Conservation (phyloP, 2,329 filamentous ascomycete genomes). For the Xylariaceae sp. region DNA sequence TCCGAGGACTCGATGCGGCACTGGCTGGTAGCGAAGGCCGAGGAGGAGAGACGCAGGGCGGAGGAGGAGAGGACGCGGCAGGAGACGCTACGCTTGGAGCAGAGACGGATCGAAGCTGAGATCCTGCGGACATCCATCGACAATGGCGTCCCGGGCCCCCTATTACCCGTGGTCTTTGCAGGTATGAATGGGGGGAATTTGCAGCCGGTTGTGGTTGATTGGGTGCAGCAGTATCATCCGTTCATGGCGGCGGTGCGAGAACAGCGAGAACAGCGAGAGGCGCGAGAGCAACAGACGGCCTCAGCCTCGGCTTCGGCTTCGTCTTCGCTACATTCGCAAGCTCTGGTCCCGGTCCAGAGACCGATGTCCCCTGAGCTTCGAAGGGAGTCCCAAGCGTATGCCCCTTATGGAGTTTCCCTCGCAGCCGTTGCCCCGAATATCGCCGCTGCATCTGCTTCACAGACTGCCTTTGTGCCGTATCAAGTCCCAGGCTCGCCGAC, state of each 20-base stretch:
- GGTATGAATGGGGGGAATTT: slow-evolving; percentile 61
- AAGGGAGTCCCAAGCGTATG: slow-evolving; percentile 45
- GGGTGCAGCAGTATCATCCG: slow-evolving; percentile 59
- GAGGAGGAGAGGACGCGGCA: slow-evolving; percentile 66
- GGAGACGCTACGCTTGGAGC: slow-evolving; percentile 63
- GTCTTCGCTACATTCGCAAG: slow-evolving; percentile 33
- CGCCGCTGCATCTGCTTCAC: slow-evolving; percentile 36
- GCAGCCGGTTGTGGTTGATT: slow-evolving; percentile 58
- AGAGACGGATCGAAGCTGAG: slow-evolving; percentile 65
- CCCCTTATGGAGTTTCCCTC: slow-evolving; percentile 36
- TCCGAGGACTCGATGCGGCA: slow-evolving; percentile 65
- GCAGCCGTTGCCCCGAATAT: slow-evolving; percentile 40
- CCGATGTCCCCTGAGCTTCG: slow-evolving; percentile 50
- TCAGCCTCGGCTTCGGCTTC: too few species aligned
- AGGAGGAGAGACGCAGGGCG: slow-evolving; percentile 67
- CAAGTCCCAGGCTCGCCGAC: slow-evolving; percentile 43
- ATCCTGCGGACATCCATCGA: slow-evolving; percentile 64
- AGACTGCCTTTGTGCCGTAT: slow-evolving; percentile 40
- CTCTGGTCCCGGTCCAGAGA: slow-evolving; percentile 43
- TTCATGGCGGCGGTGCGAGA: too few species aligned
- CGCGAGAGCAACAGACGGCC: too few species aligned
- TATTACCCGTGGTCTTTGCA: slow-evolving; percentile 70
- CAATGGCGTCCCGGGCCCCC: slow-evolving; percentile 65
- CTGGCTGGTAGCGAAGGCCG: slow-evolving; percentile 65
- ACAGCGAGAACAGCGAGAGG: too few species aligned